Evolutionary conservation across 2,329 filamentous ascomycete species (phyloP), one percentile per base, ranked within the genome.

Genomic region (Sodiomyces alkalinus): DNA sequence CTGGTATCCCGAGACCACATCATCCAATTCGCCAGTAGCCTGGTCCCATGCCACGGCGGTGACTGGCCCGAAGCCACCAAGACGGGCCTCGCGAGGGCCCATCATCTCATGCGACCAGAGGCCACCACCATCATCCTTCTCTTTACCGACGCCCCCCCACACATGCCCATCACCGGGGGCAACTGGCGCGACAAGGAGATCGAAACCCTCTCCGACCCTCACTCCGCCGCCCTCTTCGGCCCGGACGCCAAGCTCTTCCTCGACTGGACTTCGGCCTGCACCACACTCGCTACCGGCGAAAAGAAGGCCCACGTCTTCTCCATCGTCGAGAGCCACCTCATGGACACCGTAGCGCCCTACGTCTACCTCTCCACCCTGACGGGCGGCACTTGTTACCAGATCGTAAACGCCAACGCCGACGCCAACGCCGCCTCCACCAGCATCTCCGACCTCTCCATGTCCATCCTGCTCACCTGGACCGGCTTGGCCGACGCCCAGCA

Each of bases 1-100:
- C 27, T 14, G 10, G 41, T 44, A 16, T 41, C 41, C n/a, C 49
- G 54, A 33, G 37, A 48, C 0, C 23, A 42, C 9, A 43, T 63
- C 1, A 36, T 63, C 6, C 18, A 31, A 3, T 56, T 56, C 35
- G 50, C 49, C 12, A 34, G 40, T 26, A 28, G 26, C 1, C 49
- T 67, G 4, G 17, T 22, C 1, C 36, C 53, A 2, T 28, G 32
- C 3, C 43, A 46, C 2, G 60, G 58, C 1, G 46, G 46, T 6
- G 60, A 64, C 41, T 56, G 46, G 40, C 56, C 60, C 5, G 62
- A 67, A 39, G 62, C 61, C 3, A 44, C 51, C 6, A 64, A 66
- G 46, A 62, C 60, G 1, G 62, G 52, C 0, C 51, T 67, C 4
- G 61, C 62, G 1, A 44, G 43, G 7, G 59, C 60, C 1, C 53